These are phyloP conservation scores for Dioscorea dumetorum DNA, from an alignment of 106 monocot genomes.

Conservation along the genomic window DNA sequence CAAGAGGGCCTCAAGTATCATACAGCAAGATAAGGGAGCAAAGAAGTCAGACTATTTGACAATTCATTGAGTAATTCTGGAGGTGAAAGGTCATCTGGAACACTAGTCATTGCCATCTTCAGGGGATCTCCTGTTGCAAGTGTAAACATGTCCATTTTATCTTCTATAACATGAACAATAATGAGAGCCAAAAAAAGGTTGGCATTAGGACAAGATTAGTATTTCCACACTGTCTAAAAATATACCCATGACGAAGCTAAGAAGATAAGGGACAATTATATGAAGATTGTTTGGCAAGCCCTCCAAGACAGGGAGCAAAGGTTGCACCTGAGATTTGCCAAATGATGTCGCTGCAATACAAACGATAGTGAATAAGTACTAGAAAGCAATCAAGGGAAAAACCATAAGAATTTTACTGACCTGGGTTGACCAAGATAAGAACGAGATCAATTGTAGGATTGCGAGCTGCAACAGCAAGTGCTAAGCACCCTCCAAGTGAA, in stretches of 20 bases:
- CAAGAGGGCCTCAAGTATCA: neutral
- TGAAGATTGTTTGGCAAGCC: conserved; percentile 4
- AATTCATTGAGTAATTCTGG: conserved; percentile 17
- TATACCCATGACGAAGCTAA: conserved; percentile 26
- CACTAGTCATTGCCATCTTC: conserved; percentile 17
- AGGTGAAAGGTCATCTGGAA: conserved; percentile 3
- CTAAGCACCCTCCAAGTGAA: conserved; percentile 87
- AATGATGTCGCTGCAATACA: conserved; percentile 41
- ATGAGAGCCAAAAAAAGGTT: too few relatives aligned
- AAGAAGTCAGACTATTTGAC: conserved; percentile 5
- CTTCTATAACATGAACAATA: too few relatives aligned
- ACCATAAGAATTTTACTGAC: conserved; percentile 22
- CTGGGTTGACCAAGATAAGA: conserved; percentile 84
- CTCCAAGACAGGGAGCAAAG: conserved; percentile 12
- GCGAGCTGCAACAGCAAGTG: conserved; percentile 82
- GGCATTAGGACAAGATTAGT: too few relatives aligned
- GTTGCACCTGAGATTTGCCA: conserved; percentile 24
- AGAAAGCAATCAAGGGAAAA: too few relatives aligned
- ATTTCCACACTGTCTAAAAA: neutral
- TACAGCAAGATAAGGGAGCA: conserved; percentile 1
- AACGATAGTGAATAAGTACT: neutral
- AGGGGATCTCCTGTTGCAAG: conserved; percentile 18
- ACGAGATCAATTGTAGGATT: conserved; percentile 74
- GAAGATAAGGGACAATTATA: conserved; percentile 12
- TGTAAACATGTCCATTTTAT: too few relatives aligned